phyloP scores from a whole-genome alignment of 768 basidiomycete species.

The Trametes gibbosa region DNA sequence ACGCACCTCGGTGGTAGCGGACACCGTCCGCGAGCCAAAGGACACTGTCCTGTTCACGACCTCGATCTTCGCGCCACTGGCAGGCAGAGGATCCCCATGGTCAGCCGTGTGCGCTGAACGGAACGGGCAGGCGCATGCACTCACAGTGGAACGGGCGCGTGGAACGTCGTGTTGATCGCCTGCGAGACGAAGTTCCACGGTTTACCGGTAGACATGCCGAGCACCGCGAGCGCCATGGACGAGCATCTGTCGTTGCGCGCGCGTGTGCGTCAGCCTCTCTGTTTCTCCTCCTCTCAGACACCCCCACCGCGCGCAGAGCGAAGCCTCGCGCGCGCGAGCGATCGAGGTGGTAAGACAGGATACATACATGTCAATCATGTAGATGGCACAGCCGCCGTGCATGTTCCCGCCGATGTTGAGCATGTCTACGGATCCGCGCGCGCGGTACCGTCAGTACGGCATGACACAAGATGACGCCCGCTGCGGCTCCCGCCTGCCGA shows the following conservation, averaged over 20 bases:
- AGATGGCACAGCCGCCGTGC: conserved; percentile 21
- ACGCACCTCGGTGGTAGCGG: conserved; percentile 19
- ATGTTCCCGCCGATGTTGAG: conserved; percentile 12
- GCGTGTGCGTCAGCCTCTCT: too few species aligned
- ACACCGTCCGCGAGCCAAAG: conserved; percentile 13
- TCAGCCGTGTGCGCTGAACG: neutral
- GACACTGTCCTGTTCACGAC: conserved; percentile 16
- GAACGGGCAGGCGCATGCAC: neutral
- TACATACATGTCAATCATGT: conserved; percentile 21
- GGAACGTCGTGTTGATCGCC: conserved; percentile 18
- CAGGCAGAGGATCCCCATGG: neutral
- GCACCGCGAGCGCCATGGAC: conserved; percentile 13
- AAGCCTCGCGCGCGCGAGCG: neutral
- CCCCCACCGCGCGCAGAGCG: too few species aligned
- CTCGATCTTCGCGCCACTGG: conserved; percentile 17
- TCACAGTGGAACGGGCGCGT: conserved; percentile 16
- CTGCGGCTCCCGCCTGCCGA: too few species aligned
- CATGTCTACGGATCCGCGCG: conserved; percentile 14
- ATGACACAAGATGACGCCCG: too few species aligned
- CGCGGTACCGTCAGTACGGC: neutral
- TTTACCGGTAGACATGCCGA: conserved; percentile 6
- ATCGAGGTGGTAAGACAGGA: neutral
- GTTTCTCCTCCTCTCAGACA: too few species aligned
- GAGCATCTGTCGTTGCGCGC: conserved; percentile 15
- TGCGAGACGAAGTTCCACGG: conserved; percentile 20